Evolutionary conservation across 2,329 filamentous ascomycete genomes (phyloP).

Genomic region (Clonostachys rosea): DNA sequence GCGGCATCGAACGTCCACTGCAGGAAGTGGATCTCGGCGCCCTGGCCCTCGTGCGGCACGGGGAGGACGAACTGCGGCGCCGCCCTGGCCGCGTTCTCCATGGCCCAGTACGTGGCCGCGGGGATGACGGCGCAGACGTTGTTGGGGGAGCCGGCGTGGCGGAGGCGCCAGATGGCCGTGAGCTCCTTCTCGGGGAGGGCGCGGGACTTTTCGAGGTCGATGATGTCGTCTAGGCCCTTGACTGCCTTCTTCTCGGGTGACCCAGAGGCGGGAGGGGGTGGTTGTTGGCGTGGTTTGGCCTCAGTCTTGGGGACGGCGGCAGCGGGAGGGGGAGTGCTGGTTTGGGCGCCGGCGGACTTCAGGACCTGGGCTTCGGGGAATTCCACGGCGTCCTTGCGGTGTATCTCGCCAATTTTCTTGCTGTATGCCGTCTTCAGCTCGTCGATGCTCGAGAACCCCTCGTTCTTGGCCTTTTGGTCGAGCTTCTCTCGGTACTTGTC

Average conservation of each 20-base stretch:
- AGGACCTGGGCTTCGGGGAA: conserved; percentile 15
- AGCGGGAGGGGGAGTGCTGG: neutral
- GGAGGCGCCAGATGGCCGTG: conserved; percentile 83
- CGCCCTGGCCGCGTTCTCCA: conserved; percentile 65
- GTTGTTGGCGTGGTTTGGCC: neutral
- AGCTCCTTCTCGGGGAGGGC: conserved; percentile 76
- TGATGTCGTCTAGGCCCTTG: conserved; percentile 44
- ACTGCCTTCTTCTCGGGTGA: conserved; percentile 15
- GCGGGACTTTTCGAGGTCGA: conserved; percentile 77
- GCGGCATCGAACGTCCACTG: conserved; percentile 86
- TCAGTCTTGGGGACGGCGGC: conserved; percentile 1
- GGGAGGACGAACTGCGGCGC: conserved; percentile 91
- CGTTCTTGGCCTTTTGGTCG: conserved; percentile 70
- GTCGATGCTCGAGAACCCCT: conserved; percentile 66
- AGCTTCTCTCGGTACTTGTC: conserved; percentile 90
- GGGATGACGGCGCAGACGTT: conserved; percentile 85
- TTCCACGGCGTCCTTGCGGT: conserved; percentile 59
- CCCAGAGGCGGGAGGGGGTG: conserved; percentile 4
- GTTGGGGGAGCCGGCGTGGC: conserved; percentile 67
- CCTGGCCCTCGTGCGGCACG: conserved; percentile 61
- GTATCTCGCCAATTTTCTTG: conserved; percentile 72
- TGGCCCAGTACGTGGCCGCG: conserved; percentile 64
- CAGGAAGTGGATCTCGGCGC: conserved; percentile 91
- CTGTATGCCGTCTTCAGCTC: conserved; percentile 79
- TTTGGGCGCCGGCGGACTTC: conserved; percentile 1